Evolutionary conservation across 495 filamentous ascomycete species (phyloP).

Genomic region (Penicillium simplicissimum): DNA sequence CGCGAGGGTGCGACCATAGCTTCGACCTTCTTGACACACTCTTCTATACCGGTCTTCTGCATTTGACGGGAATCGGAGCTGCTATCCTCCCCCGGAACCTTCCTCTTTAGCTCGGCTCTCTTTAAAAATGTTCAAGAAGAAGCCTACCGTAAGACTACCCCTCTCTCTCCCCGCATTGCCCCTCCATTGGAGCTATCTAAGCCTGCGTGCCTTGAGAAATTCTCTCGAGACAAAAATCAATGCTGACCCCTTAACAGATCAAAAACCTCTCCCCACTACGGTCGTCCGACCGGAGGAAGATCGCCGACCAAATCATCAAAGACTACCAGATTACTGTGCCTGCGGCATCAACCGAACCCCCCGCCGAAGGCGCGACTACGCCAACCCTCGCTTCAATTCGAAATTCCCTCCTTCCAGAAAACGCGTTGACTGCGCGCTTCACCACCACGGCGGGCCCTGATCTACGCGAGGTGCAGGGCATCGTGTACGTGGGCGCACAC

Average conservation of each 20-base stretch:
- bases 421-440: slow-evolving; percentile 63
- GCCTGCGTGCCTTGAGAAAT: background rate
- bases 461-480: slow-evolving; percentile 62
- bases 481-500: slow-evolving; percentile 64
- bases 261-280: slow-evolving; percentile 69
- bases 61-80: background rate
- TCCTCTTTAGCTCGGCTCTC: slow-evolving; percentile 1
- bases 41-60: background rate
- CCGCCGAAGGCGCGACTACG: slow-evolving; percentile 38
- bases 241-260: slow-evolving; percentile 47
- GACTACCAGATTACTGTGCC: slow-evolving; percentile 58
- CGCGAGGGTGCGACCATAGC: background rate
- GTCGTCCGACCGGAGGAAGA: slow-evolving; percentile 69
- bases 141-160: slow-evolving; percentile 57
- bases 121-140: slow-evolving; percentile 73
- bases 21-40: background rate
- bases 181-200: slow-evolving; percentile 17
- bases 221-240: background rate
- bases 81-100: background rate
- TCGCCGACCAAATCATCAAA: slow-evolving; percentile 69
- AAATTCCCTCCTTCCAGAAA: slow-evolving; percentile 66
- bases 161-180: slow-evolving; percentile 34
- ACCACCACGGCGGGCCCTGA: slow-evolving; percentile 69
- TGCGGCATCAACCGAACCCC: slow-evolving; percentile 34
- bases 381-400: slow-evolving; percentile 56